phyloP scores from a whole-genome alignment of 371 early-diverging fungal species.

The Phascolomyces articulosus region DNA sequence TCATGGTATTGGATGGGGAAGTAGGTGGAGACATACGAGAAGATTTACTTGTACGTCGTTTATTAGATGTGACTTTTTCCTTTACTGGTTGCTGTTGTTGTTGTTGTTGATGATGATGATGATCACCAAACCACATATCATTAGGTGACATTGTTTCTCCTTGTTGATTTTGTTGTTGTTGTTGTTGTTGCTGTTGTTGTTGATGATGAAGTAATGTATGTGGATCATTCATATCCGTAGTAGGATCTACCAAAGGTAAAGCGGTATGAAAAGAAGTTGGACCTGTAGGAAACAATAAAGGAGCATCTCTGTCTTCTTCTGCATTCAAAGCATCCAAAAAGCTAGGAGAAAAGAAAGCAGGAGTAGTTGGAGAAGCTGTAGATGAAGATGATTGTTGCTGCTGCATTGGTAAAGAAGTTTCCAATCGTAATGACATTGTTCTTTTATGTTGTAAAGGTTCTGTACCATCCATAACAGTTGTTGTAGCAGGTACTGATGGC shows the following conservation, averaged over 20 bases:
- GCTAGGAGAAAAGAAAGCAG: constrained; percentile 66
- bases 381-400: constrained; percentile 3
- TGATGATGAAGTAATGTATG: constrained; percentile 11
- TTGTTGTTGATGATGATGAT: neutral
- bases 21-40: constrained; percentile 21
- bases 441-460: constrained; percentile 24
- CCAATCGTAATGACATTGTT: constrained; percentile 37
- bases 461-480: too few species aligned
- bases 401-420: constrained; percentile 22
- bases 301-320: constrained; percentile 18
- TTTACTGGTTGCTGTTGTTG: constrained; percentile 3
- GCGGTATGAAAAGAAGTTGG: constrained; percentile 2
- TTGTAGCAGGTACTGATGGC: too few species aligned
- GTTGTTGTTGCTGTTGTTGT: constrained; percentile 6
- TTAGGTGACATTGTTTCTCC: neutral
- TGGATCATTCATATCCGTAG: neutral
- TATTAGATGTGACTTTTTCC: neutral
- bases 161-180: neutral
- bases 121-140: constrained; percentile 11
- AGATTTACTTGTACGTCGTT: constrained; percentile 7
- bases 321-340: constrained; percentile 59
- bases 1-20: constrained; percentile 31
- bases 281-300: constrained; percentile 10
- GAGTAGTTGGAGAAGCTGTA: constrained; percentile 49
- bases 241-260: neutral